These are phyloP conservation scores for Coleophoma eucalyptorum DNA, from an alignment of 2,329 filamentous ascomycete species.

Conservation along the genomic window DNA sequence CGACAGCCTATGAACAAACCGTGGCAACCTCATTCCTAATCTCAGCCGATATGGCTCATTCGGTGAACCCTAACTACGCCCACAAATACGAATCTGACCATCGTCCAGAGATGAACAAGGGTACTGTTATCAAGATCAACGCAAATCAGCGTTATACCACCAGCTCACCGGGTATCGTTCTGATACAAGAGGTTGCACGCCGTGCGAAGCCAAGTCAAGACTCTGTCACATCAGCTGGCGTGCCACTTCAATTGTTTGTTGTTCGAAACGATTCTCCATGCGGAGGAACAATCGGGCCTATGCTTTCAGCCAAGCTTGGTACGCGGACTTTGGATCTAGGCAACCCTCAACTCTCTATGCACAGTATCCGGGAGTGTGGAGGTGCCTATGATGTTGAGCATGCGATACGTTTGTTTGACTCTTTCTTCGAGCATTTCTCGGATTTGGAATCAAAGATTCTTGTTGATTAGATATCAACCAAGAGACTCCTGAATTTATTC, in stretches of 20 bases:
- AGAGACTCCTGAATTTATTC: neutral
- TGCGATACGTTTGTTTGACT: conserved; percentile 79
- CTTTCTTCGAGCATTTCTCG: conserved; percentile 85
- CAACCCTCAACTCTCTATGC: conserved; percentile 94
- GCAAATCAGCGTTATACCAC: conserved; percentile 97
- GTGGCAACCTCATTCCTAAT: conserved; percentile 88
- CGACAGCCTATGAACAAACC: conserved; percentile 90
- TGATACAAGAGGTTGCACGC: conserved; percentile 81
- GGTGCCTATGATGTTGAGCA: conserved; percentile 85
- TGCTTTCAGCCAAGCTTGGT: conserved; percentile 83
- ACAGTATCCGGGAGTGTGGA: conserved; percentile 91
- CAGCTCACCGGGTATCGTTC: conserved; percentile 90
- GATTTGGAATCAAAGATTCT: conserved; percentile 77
- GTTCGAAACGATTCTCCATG: conserved; percentile 94
- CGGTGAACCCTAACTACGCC: conserved; percentile 91
- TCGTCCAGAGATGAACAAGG: conserved; percentile 92
- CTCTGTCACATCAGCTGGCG: conserved; percentile 51
- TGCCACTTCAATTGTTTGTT: conserved; percentile 93
- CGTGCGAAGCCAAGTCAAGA: conserved; percentile 46
- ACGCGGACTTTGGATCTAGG: conserved; percentile 87
- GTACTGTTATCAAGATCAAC: conserved; percentile 96
- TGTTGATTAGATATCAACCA: conserved; percentile 56
- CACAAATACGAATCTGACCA: conserved; percentile 90
- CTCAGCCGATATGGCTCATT: conserved; percentile 97
- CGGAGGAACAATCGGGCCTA: conserved; percentile 96